Percentiles rank a stretch among this genome's conserved stretches.
Evolutionary conservation across 2,329 filamentous ascomycete species (phyloP).

Genomic region (Cytospora piceae): DNA sequence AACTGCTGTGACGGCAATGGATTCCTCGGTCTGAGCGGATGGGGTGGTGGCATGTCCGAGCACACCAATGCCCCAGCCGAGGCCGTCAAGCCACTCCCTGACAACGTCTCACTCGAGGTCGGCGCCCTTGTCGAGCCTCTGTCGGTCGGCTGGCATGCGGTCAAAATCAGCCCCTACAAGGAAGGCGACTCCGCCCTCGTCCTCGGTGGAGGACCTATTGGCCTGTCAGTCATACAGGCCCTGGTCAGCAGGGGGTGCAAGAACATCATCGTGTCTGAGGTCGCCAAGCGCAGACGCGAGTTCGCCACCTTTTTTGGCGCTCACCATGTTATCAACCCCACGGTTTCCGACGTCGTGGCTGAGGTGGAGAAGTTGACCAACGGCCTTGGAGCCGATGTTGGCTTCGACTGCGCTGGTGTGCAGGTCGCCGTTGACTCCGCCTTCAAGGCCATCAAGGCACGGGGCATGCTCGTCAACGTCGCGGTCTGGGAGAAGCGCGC

Average conservation of each 20-base stretch:
- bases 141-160: conserved; percentile 67
- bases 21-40: conserved; percentile 40
- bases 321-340: conserved; percentile 29
- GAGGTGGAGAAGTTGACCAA: conserved; percentile 30
- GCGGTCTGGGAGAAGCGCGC: conserved; percentile 36
- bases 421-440: conserved; percentile 30
- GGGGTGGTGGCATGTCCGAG: conserved; percentile 59
- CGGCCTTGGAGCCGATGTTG: conserved; percentile 33
- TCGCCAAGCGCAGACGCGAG: conserved; percentile 52
- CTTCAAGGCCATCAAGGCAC: conserved; percentile 33
- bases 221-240: conserved; percentile 62
- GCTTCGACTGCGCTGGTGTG: conserved; percentile 36
- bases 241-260: conserved; percentile 56
- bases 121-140: conserved; percentile 66
- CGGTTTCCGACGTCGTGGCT: conserved; percentile 30
- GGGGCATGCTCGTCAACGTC: conserved; percentile 35
- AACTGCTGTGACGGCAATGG: conserved; percentile 48
- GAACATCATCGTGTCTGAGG: conserved; percentile 61
- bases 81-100: conserved; percentile 52
- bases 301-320: conserved; percentile 60
- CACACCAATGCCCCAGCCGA: conserved; percentile 52
- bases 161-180: conserved; percentile 32
- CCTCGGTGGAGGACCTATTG: conserved; percentile 66
- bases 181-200: conserved; percentile 55
- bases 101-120: conserved; percentile 54